Percentiles rank a stretch among this genome's conserved stretches.
Conservation (phyloP, 805 yeast species). For the Priceomyces carsonii region DNA sequence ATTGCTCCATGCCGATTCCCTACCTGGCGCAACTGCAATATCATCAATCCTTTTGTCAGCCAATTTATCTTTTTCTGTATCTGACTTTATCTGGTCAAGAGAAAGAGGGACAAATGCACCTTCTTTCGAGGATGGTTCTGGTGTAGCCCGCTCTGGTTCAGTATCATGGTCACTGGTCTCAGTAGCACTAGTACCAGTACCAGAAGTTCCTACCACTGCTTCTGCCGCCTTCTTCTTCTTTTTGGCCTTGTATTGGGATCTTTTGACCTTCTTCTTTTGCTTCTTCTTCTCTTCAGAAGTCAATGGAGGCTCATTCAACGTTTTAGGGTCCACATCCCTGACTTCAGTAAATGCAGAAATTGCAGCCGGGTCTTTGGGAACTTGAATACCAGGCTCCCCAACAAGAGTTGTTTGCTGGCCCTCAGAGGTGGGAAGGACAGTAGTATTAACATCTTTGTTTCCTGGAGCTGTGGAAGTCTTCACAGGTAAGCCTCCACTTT, state of each 20-base stretch:
- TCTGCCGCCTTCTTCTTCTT: constrained; percentile 33
- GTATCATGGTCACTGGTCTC: constrained; percentile 10
- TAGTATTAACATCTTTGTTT: constrained; percentile 34
- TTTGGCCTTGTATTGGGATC: constrained; percentile 43
- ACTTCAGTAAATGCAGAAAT: constrained; percentile 65
- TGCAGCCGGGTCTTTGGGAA: constrained; percentile 64
- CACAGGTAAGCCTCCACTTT: constrained; percentile 29
- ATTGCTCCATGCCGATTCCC: too few species aligned
- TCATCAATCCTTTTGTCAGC: constrained; percentile 2
- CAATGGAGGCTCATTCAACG: constrained; percentile 48
- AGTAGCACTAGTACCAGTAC: constrained; percentile 18
- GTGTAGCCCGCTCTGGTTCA: constrained; percentile 15
- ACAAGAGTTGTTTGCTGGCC: constrained; percentile 37
- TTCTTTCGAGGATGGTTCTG: constrained; percentile 17
- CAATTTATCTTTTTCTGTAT: not conserved
- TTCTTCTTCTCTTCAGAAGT: constrained; percentile 39
- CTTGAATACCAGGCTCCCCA: constrained; percentile 74
- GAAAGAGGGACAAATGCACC: not conserved
- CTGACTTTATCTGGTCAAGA: not conserved
- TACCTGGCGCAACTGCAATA: too few species aligned
- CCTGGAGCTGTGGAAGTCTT: too few species aligned
- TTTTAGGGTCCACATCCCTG: constrained; percentile 47
- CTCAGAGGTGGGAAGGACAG: constrained; percentile 38
- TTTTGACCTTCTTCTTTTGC: constrained; percentile 46
- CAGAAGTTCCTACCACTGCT: constrained; percentile 10